These are phyloP conservation scores for Didymella keratinophila DNA, from an alignment of 2,329 filamentous ascomycete species.

Conservation along the genomic window DNA sequence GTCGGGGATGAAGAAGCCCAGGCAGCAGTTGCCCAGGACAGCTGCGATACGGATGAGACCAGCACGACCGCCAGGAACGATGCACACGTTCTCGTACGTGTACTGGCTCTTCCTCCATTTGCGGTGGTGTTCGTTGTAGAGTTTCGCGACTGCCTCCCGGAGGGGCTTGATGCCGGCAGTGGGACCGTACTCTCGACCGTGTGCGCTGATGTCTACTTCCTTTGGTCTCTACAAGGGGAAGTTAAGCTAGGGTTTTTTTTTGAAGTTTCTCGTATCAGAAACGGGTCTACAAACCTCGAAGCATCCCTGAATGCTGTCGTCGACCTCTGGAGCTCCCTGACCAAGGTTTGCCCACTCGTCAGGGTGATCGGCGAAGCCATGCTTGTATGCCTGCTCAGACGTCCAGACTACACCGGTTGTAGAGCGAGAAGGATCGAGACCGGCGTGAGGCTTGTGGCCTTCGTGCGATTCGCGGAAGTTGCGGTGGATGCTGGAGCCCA, in stretches of 20 bases:
- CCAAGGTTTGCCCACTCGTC: conserved; percentile 90
- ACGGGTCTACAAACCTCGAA: neutral
- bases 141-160: conserved; percentile 83
- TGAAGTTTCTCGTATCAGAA: neutral
- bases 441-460: conserved; percentile 88
- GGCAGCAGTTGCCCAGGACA: conserved; percentile 88
- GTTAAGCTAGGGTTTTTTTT: no score
- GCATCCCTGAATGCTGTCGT: conserved; percentile 82
- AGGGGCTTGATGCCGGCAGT: conserved; percentile 93
- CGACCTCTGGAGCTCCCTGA: conserved; percentile 92
- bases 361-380: conserved; percentile 82
- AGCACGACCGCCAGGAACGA: conserved; percentile 91
- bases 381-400: conserved; percentile 84
- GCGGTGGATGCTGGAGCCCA: conserved; percentile 58
- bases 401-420: conserved; percentile 97
- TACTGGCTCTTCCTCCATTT: conserved; percentile 88
- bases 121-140: conserved; percentile 94
- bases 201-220: conserved; percentile 77
- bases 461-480: conserved; percentile 91
- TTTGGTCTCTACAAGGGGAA: conserved; percentile 62
- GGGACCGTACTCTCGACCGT: conserved; percentile 86
- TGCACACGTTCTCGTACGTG: conserved; percentile 96
- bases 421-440: conserved; percentile 84
- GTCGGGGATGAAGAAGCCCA: conserved; percentile 91
- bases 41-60: conserved; percentile 94